These are phyloP conservation scores for Exserohilum rostratum DNA, from an alignment of 2,329 filamentous ascomycete species.

Conservation along the genomic window DNA sequence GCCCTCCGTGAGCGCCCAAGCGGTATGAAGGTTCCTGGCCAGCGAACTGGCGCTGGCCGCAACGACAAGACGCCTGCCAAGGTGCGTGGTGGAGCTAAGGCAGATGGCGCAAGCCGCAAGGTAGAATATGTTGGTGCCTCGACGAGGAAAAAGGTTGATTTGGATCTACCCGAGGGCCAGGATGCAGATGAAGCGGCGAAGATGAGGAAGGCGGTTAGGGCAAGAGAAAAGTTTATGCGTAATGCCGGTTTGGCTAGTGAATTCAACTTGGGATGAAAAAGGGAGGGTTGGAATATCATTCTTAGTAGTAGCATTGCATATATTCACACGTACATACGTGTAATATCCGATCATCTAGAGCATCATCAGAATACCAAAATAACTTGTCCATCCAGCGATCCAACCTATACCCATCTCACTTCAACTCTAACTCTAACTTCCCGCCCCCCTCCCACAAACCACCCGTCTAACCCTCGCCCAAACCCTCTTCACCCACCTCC, in stretches of 20 bases:
- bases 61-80: slow-evolving; percentile 45
- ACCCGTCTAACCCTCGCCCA: background rate
- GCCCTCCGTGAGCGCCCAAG: slow-evolving; percentile 86
- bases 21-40: slow-evolving; percentile 67
- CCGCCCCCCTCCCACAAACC: background rate
- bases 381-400: no score
- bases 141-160: slow-evolving; percentile 29
- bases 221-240: slow-evolving; percentile 53
- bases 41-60: slow-evolving; percentile 54
- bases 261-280: slow-evolving; percentile 68
- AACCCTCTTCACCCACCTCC: background rate
- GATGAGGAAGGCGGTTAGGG: slow-evolving; percentile 64
- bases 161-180: slow-evolving; percentile 48
- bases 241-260: slow-evolving; percentile 65
- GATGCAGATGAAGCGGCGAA: slow-evolving; percentile 65
- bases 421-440: no score
- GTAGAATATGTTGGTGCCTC: slow-evolving; percentile 26
- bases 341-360: no score
- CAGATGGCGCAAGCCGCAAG: slow-evolving; percentile 48
- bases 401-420: no score
- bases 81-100: slow-evolving; percentile 47
- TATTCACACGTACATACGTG: background rate
- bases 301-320: no score
- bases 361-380: no score
- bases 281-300: no score